phyloP scores from a whole-genome alignment of 352 stramenopile genomes.

The Globisporangium perplexum region DNA sequence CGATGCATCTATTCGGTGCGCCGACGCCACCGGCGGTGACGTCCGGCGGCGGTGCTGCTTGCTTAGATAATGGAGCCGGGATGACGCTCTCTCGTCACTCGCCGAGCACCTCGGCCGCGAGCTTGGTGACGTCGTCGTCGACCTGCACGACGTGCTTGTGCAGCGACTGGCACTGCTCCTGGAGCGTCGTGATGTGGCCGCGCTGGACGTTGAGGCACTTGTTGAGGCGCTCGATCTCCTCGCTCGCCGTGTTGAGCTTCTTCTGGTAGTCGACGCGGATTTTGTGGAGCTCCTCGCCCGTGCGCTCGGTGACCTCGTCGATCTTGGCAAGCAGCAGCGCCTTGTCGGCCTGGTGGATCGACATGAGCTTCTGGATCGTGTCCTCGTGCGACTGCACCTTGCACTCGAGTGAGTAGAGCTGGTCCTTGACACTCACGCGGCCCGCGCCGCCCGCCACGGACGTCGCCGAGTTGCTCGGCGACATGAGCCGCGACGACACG shows the following conservation, averaged over 20 bases:
- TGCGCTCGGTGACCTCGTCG: constrained; percentile 76
- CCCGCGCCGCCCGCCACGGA: constrained; percentile 22
- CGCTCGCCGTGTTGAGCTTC: constrained; percentile 72
- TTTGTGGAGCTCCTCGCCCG: constrained; percentile 71
- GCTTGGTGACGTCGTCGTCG: constrained; percentile 81
- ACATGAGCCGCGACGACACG: constrained; percentile 51
- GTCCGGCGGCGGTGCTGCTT: background rate
- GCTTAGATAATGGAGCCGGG: background rate
- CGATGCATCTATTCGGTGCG: too few relatives aligned
- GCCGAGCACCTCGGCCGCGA: constrained; percentile 73
- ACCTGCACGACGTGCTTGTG: constrained; percentile 84
- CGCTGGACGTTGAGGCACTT: constrained; percentile 83
- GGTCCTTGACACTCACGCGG: constrained; percentile 74
- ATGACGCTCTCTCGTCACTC: constrained; percentile 25
- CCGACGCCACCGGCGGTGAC: background rate
- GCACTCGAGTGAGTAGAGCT: constrained; percentile 71
- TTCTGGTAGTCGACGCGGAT: constrained; percentile 77
- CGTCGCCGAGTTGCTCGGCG: constrained; percentile 39
- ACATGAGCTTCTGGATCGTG: constrained; percentile 82
- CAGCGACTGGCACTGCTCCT: constrained; percentile 78
- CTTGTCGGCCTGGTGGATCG: constrained; percentile 78
- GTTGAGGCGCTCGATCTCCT: constrained; percentile 81
- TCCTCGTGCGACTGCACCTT: constrained; percentile 78
- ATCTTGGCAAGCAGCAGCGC: constrained; percentile 71
- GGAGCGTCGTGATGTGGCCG: constrained; percentile 75